Evolutionary conservation across 306 rosid species (phyloP).

Genomic region (Quillaja saponaria): DNA sequence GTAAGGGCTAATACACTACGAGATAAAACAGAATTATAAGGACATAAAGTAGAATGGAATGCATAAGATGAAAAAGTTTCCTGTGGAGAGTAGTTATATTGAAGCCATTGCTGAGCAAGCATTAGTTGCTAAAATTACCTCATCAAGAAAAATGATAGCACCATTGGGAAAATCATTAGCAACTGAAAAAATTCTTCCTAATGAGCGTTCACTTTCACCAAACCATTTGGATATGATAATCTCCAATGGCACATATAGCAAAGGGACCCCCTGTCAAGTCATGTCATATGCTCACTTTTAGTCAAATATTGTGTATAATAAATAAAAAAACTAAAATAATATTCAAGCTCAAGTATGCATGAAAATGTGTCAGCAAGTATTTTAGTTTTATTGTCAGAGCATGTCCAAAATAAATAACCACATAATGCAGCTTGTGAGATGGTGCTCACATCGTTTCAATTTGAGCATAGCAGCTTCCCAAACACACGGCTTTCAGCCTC

Average conservation of each 20-base stretch:
- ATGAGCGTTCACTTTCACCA: constrained; percentile 86
- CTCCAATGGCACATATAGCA: constrained; percentile 89
- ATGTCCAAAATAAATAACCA: too few relatives aligned
- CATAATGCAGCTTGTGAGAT: too few relatives aligned
- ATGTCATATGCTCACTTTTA: constrained; percentile 26
- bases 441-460: too few relatives aligned
- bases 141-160: constrained; percentile 85
- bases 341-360: constrained; percentile 4
- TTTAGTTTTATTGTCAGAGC: too few relatives aligned
- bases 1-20: neutral
- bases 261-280: constrained; percentile 73
- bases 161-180: constrained; percentile 73
- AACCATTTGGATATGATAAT: constrained; percentile 77
- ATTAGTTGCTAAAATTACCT: constrained; percentile 62
- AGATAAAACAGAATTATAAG: too few relatives aligned
- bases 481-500: too few relatives aligned
- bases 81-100: too few relatives aligned
- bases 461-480: too few relatives aligned
- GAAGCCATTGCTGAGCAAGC: too few relatives aligned
- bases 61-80: neutral
- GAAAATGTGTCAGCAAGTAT: too few relatives aligned
- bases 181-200: constrained; percentile 80
- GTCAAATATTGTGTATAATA: too few relatives aligned
- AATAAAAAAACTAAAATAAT: too few relatives aligned
- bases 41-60: neutral